Percentiles rank a stretch among this genome's conserved stretches.
Conservation (phyloP, 805 yeast genomes). For the Suhomyces prunicola region DNA sequence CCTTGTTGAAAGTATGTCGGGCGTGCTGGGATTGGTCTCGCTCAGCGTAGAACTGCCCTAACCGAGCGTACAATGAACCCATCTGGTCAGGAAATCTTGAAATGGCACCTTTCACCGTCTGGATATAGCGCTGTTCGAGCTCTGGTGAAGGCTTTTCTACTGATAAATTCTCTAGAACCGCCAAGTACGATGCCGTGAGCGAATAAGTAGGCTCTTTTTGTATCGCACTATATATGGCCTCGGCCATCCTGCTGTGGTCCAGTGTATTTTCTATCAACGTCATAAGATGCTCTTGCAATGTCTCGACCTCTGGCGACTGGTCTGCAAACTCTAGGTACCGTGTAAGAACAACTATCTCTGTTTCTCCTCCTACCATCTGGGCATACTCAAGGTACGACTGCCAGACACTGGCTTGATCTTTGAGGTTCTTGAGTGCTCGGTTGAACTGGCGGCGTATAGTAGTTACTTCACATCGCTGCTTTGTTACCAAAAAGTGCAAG, state of each 20-base stretch:
- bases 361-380: constrained; percentile 41
- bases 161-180: constrained; percentile 26
- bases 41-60: constrained; percentile 48
- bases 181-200: constrained; percentile 19
- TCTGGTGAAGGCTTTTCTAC: background rate
- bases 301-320: background rate
- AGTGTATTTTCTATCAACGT: background rate
- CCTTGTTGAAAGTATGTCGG: constrained; percentile 43
- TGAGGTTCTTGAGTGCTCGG: constrained; percentile 38
- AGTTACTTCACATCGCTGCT: constrained; percentile 29
- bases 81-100: constrained; percentile 56
- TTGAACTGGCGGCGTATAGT: constrained; percentile 46
- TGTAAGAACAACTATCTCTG: constrained; percentile 20
- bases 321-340: background rate
- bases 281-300: background rate
- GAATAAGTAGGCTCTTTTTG: background rate
- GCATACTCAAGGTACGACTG: constrained; percentile 54
- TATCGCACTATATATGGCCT: background rate
- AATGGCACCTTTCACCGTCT: background rate
- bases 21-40: constrained; percentile 25
- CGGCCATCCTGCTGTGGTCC: background rate
- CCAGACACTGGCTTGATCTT: constrained; percentile 47
- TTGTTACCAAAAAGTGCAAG: constrained; percentile 38
- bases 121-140: background rate
- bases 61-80: constrained; percentile 44